Percentiles rank a stretch among this genome's conserved stretches.
Evolutionary conservation across 2,329 filamentous ascomycete species (phyloP).

Genomic region (Exophiala aquamarina): DNA sequence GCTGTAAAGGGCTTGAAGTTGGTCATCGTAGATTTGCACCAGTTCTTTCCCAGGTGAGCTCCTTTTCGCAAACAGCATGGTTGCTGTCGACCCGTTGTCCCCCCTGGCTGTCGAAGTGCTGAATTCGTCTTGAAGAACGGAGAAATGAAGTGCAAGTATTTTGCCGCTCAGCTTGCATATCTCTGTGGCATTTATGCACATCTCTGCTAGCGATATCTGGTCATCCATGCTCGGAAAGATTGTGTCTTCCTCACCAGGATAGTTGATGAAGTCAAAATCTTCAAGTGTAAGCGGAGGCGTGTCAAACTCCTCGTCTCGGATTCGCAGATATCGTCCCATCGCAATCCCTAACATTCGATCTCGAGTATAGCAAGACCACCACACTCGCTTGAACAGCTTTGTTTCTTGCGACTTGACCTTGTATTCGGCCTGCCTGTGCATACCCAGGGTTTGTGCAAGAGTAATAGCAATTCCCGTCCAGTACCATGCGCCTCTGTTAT

Average conservation of each 20-base stretch:
- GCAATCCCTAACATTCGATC: constrained; percentile 87
- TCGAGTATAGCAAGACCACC: constrained; percentile 96
- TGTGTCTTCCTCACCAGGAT: background rate
- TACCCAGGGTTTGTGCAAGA: constrained; percentile 84
- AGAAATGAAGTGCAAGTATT: constrained; percentile 4
- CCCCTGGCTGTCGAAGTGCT: background rate
- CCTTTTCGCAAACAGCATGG: constrained; percentile 3
- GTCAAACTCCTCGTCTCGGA: constrained; percentile 68
- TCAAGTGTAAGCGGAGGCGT: constrained; percentile 35
- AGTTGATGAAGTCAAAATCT: constrained; percentile 6
- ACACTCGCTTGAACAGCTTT: constrained; percentile 87
- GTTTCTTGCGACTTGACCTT: constrained; percentile 71
- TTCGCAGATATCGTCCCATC: constrained; percentile 85
- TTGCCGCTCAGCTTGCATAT: background rate
- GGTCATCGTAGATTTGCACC: background rate
- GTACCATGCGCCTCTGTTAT: constrained; percentile 96
- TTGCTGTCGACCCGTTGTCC: background rate
- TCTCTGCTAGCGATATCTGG: constrained; percentile 2
- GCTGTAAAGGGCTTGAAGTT: background rate
- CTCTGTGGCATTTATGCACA: constrained; percentile 2
- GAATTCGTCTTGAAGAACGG: background rate
- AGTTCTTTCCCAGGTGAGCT: background rate
- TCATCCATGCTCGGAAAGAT: background rate
- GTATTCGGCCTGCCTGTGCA: constrained; percentile 85
- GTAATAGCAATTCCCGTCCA: constrained; percentile 97